These are phyloP conservation scores for Fagopyrum esculentum DNA, from an alignment of 148 eudicot genomes.

Conservation along the genomic window DNA sequence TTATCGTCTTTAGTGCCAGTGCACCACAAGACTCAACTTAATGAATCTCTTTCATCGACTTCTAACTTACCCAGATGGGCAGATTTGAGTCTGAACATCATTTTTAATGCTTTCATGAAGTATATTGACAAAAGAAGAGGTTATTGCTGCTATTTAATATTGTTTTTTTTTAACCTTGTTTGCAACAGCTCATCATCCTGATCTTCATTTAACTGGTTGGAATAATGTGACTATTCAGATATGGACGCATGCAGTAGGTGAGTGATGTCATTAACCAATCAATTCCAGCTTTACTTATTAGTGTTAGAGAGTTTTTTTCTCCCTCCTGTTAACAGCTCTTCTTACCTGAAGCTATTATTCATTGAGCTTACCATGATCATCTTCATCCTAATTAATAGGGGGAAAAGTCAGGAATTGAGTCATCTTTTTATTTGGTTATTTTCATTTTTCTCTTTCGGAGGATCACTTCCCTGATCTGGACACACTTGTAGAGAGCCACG, in stretches of 20 bases:
- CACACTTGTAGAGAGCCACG: no score
- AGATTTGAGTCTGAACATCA: neutral
- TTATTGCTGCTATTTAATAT: neutral
- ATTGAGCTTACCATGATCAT: neutral
- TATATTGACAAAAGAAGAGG: neutral
- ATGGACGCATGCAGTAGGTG: conserved; percentile 93
- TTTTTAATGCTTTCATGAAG: neutral
- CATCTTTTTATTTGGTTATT: no score
- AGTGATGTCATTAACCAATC: conserved; percentile 14
- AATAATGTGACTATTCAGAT: conserved; percentile 77
- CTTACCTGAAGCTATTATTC: neutral
- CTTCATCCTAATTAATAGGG: neutral
- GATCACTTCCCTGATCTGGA: no score
- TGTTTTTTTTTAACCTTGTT: conserved; percentile 6
- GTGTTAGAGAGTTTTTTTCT: neutral
- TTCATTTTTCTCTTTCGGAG: no score
- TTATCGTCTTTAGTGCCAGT: neutral
- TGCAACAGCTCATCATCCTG: conserved; percentile 87
- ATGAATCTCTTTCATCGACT: neutral
- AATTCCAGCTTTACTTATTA: neutral
- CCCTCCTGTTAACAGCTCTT: neutral
- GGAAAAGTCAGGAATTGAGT: no score
- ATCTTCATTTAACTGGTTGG: conserved; percentile 93
- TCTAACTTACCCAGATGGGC: neutral
- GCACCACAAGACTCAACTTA: neutral